phyloP scores from a whole-genome alignment of 768 basidiomycete genomes.

The Russula sp. region DNA sequence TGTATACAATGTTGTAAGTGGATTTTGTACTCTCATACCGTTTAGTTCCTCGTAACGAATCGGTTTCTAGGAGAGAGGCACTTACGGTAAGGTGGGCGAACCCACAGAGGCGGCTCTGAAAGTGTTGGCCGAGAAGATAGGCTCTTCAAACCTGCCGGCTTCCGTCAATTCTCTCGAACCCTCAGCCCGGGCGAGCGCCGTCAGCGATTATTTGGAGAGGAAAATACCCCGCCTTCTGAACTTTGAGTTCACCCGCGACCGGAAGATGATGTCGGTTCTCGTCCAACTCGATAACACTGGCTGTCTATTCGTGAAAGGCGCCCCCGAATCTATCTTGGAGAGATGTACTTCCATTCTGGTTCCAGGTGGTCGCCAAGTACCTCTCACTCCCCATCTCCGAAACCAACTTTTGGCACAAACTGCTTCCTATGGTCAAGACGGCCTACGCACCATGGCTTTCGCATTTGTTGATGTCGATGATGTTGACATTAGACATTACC shows the following conservation, averaged over 20 bases:
- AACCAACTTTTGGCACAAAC: conserved; percentile 57
- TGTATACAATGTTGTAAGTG: conserved; percentile 67
- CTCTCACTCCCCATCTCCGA: conserved; percentile 59
- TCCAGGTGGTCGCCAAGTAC: conserved; percentile 49
- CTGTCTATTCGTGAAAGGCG: conserved; percentile 91
- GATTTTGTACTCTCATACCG: background rate
- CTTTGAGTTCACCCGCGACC: conserved; percentile 96
- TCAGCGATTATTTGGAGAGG: conserved; percentile 79
- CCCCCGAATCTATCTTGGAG: conserved; percentile 92
- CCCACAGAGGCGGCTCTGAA: conserved; percentile 97
- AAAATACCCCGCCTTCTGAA: conserved; percentile 78
- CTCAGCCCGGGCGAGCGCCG: conserved; percentile 64
- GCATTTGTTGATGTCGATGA: conserved; percentile 80
- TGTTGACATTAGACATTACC: conserved; percentile 75
- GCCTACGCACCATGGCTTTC: conserved; percentile 86
- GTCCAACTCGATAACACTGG: conserved; percentile 62
- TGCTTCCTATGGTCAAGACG: conserved; percentile 66
- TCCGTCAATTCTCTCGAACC: conserved; percentile 53
- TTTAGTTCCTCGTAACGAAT: conserved; percentile 12
- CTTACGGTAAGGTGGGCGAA: conserved; percentile 85
- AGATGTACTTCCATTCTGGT: conserved; percentile 73
- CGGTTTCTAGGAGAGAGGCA: conserved; percentile 58
- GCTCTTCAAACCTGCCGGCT: conserved; percentile 58
- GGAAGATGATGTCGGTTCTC: conserved; percentile 99
- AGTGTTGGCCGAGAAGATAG: conserved; percentile 92